Percentiles rank a stretch among this genome's conserved stretches.
Conservation (phyloP, 2,329 filamentous ascomycete genomes). For the Curvularia hawaiiensis region DNA sequence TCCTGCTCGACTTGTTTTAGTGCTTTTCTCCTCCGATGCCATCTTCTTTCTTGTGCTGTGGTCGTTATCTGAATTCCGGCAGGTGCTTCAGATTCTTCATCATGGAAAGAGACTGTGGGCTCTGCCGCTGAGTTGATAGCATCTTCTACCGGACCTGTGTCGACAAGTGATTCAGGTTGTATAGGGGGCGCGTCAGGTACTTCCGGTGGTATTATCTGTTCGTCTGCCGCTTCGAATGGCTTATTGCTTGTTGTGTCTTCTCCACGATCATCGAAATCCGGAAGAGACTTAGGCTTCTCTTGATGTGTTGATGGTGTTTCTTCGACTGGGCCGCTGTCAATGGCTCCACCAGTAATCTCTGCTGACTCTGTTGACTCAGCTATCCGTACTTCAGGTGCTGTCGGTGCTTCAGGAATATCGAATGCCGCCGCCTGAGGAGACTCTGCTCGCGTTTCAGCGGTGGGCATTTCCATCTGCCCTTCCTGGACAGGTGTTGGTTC, state of each 20-base stretch:
- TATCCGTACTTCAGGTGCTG: slow-evolving; percentile 1
- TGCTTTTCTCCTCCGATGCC: background rate
- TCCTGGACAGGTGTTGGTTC: slow-evolving; percentile 1
- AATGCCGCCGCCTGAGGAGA: slow-evolving; percentile 3
- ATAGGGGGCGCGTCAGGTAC: background rate
- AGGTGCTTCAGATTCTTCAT: background rate
- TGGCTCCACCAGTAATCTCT: background rate
- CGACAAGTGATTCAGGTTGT: background rate
- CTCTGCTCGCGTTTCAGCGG: slow-evolving; percentile 3
- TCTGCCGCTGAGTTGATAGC: slow-evolving; percentile 2
- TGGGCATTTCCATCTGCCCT: slow-evolving; percentile 1
- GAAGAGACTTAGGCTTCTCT: background rate
- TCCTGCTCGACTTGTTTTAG: slow-evolving; percentile 2
- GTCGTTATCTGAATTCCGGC: slow-evolving; percentile 5
- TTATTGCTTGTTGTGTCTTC: slow-evolving; percentile 9
- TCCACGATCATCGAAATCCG: background rate
- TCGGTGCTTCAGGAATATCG: background rate
- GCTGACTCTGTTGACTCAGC: slow-evolving; percentile 3
- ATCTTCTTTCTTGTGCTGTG: slow-evolving; percentile 3
- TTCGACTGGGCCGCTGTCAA: background rate
- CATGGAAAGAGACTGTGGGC: background rate
- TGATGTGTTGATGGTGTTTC: background rate
- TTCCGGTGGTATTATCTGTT: slow-evolving; percentile 1
- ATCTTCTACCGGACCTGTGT: slow-evolving; percentile 2
- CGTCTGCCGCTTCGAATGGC: slow-evolving; percentile 11